A percentile compares a stretch with the other conserved stretches of the same genome.
Evolutionary conservation across 768 basidiomycete genomes (phyloP).

Genomic region (Nidularia pulvinata): DNA sequence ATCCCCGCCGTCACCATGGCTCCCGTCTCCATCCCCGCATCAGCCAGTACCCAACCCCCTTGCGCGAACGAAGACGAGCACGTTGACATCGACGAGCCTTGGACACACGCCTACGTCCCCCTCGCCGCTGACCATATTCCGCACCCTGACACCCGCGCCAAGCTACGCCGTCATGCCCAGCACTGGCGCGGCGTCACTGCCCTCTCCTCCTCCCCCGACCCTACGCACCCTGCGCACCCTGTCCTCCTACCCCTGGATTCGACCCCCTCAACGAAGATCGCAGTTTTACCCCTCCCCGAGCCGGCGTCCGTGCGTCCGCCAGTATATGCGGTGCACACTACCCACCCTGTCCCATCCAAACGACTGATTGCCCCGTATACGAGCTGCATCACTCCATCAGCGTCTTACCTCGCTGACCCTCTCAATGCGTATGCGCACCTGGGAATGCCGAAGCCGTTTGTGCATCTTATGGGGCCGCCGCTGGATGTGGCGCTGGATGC

Average conservation of each 20-base stretch:
- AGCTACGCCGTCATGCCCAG: constrained; percentile 57
- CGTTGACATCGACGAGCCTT: constrained; percentile 48
- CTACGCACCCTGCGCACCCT: constrained; percentile 3
- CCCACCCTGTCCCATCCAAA: constrained; percentile 49
- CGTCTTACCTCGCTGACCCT: constrained; percentile 73
- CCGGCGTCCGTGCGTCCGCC: constrained; percentile 50
- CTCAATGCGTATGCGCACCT: constrained; percentile 85
- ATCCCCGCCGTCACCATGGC: constrained; percentile 14
- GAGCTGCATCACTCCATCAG: constrained; percentile 63
- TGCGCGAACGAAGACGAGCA: constrained; percentile 37
- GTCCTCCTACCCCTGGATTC: constrained; percentile 6
- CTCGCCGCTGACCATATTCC: constrained; percentile 46
- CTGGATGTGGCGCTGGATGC: constrained; percentile 81
- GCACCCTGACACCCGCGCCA: constrained; percentile 39
- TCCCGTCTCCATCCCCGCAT: constrained; percentile 6
- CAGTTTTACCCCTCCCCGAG: constrained; percentile 24
- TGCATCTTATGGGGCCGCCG: constrained; percentile 77
- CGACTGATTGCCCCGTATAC: constrained; percentile 64
- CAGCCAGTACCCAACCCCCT: not conserved
- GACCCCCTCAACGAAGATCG: constrained; percentile 13
- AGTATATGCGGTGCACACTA: constrained; percentile 66
- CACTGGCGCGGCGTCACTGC: constrained; percentile 74
- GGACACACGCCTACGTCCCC: constrained; percentile 41
- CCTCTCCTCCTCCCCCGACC: constrained; percentile 12
- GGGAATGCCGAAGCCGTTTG: constrained; percentile 84